A percentile compares a stretch with the other conserved stretches of the same genome.
Evolutionary conservation across 495 filamentous ascomycete species (phyloP).

Genomic region (Podospora comata): DNA sequence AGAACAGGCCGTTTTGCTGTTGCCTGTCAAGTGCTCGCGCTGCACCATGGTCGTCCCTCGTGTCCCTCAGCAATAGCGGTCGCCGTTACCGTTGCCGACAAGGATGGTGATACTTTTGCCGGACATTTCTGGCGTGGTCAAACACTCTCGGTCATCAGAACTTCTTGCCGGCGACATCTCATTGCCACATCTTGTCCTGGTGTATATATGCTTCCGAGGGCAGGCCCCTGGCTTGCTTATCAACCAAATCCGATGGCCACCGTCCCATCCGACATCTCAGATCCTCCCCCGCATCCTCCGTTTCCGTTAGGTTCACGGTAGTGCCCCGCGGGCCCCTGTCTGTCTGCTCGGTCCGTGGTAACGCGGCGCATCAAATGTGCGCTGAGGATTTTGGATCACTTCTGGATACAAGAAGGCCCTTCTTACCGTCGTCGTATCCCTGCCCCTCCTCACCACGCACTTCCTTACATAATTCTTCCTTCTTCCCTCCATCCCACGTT

Average conservation of each 20-base stretch:
- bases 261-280: conserved; percentile 8
- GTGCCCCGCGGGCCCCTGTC: background rate
- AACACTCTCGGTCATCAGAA: background rate
- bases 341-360: background rate
- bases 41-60: background rate
- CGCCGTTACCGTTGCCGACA: background rate
- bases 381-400: background rate
- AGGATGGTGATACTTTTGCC: background rate
- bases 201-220: conserved; percentile 10
- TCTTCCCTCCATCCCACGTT: conserved; percentile 10
- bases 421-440: conserved; percentile 15
- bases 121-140: background rate
- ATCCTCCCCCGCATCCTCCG: conserved; percentile 8
- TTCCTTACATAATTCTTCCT: conserved; percentile 24
- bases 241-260: conserved; percentile 9
- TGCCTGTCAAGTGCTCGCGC: background rate
- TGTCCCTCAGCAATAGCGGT: background rate
- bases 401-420: conserved; percentile 19
- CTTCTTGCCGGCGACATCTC: background rate
- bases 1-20: background rate
- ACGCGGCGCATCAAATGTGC: conserved; percentile 12
- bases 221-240: conserved; percentile 12
- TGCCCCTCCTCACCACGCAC: conserved; percentile 16
- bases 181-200: background rate
- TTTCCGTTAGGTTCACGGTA: conserved; percentile 7